These are phyloP conservation scores for Exserohilum rostratum DNA, from an alignment of 2,329 filamentous ascomycete genomes.

Conservation along the genomic window DNA sequence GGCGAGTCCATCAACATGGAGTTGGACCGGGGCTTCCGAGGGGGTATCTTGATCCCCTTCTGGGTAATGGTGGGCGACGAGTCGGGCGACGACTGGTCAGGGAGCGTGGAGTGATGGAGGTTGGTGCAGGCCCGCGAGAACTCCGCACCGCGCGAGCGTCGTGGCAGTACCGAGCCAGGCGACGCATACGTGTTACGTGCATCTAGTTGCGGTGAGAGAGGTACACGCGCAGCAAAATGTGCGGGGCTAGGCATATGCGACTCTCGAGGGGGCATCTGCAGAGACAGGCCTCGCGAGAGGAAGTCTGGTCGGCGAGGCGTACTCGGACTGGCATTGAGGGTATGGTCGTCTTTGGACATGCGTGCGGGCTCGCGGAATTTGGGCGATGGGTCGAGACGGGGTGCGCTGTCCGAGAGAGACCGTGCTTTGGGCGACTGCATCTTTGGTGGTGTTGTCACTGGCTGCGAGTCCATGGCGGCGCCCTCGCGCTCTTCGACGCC, in stretches of 20 bases:
- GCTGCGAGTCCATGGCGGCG: constrained; percentile 9
- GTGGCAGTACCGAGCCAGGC: constrained; percentile 84
- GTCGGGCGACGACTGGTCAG: constrained; percentile 85
- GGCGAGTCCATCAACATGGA: constrained; percentile 66
- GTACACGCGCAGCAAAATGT: constrained; percentile 63
- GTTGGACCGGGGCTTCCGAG: constrained; percentile 54
- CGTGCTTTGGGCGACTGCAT: constrained; percentile 49
- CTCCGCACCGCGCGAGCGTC: constrained; percentile 87
- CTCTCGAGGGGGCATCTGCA: constrained; percentile 70
- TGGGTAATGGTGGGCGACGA: constrained; percentile 85
- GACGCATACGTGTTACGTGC: constrained; percentile 79
- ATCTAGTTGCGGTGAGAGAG: constrained; percentile 86
- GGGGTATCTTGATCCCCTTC: constrained; percentile 66
- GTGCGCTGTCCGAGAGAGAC: constrained; percentile 54
- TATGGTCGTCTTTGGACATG: constrained; percentile 54
- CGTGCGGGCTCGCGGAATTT: constrained; percentile 51
- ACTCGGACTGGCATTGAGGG: constrained; percentile 48
- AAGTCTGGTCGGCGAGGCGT: constrained; percentile 75
- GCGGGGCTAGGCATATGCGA: constrained; percentile 54
- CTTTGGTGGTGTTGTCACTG: constrained; percentile 42
- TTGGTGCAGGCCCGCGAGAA: constrained; percentile 93
- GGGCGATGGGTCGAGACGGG: constrained; percentile 54
- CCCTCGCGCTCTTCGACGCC: constrained; percentile 28
- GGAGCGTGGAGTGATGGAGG: constrained; percentile 91
- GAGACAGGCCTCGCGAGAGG: constrained; percentile 67